A percentile compares a stretch with the other conserved stretches of the same genome.
Conservation (phyloP, 208 protist species). For the Leishmania guyanensis region DNA sequence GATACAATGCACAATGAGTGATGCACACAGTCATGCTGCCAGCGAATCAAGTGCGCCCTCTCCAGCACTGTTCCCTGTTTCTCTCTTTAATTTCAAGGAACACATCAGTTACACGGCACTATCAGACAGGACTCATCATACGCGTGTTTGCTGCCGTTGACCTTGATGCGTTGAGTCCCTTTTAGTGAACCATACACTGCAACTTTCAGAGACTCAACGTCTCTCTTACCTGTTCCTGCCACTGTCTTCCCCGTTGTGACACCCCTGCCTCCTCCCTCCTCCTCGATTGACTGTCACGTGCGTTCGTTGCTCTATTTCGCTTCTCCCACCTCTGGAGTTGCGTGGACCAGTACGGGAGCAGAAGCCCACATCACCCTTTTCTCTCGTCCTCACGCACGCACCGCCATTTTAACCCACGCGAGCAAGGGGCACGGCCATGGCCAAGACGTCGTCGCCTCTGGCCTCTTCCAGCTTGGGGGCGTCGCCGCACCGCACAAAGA, state of each 20-base stretch:
- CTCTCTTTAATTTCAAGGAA: neutral
- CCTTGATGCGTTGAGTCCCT: neutral
- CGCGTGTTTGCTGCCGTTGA: neutral
- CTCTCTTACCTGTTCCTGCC: neutral
- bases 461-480: neutral
- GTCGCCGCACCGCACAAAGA: neutral
- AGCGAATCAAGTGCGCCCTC: neutral
- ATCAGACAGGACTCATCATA: neutral
- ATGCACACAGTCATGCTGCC: too few species aligned
- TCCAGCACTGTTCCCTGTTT: neutral
- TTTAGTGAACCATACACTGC: neutral
- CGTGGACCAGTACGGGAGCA: neutral
- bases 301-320: neutral
- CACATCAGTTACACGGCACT: neutral
- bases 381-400: neutral
- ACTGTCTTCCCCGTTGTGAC: neutral
- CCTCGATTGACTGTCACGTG: neutral
- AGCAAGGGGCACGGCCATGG: neutral
- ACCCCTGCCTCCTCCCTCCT: neutral
- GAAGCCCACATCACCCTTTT: neutral
- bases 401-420: neutral
- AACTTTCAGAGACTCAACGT: neutral
- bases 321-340: neutral
- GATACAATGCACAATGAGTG: neutral
- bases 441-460: neutral